Evolutionary conservation across 331 rosid species (phyloP).

Genomic region (Telfairia occidentalis): DNA sequence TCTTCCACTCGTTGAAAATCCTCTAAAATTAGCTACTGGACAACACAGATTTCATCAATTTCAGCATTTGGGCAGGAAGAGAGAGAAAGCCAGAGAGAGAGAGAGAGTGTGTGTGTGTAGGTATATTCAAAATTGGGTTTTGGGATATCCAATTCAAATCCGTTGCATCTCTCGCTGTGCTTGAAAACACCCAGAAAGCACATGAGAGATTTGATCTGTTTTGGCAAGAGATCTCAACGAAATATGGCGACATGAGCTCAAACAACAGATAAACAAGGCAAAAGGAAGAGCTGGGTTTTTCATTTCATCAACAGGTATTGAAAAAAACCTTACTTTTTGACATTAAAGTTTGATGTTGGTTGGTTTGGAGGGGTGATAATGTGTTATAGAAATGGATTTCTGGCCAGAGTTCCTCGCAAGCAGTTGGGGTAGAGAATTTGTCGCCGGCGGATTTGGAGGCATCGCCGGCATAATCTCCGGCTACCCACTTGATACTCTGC

Average conservation of each 20-base stretch:
- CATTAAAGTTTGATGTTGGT: background rate
- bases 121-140: background rate
- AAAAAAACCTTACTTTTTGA: background rate
- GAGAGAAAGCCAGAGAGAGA: background rate
- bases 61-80: background rate
- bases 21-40: background rate
- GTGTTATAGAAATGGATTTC: slow-evolving; percentile 52
- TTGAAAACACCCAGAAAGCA: background rate
- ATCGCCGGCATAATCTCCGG: slow-evolving; percentile 71
- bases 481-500: slow-evolving; percentile 73
- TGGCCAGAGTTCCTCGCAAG: slow-evolving; percentile 76
- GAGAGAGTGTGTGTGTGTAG: background rate
- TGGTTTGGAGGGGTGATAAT: background rate
- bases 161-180: background rate
- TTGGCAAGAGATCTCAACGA: background rate
- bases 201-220: background rate
- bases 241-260: background rate
- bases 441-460: slow-evolving; percentile 90
- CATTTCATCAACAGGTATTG: background rate
- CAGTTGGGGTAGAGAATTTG: slow-evolving; percentile 81
- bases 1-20: background rate
- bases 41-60: background rate
- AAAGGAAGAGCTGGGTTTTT: background rate
- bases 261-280: background rate
- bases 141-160: background rate